Percentiles rank a stretch among this genome's conserved stretches.
These are phyloP conservation scores for Primulina huaijiensis DNA, from an alignment of 257 asterid species.

Conservation along the genomic window DNA sequence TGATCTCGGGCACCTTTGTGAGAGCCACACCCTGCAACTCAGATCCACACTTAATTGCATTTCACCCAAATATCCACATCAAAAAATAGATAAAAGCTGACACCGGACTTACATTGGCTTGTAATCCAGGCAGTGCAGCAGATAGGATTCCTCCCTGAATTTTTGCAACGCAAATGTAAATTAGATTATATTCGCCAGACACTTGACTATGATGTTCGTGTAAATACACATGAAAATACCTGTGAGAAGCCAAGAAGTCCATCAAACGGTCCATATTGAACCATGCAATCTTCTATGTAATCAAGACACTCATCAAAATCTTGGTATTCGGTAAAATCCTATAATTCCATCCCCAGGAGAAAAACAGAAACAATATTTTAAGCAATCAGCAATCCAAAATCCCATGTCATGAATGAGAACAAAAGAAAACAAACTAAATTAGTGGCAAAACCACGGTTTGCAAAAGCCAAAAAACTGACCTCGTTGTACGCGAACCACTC, in stretches of 20 bases:
- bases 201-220: too few relatives aligned
- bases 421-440: too few relatives aligned
- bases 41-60: neutral
- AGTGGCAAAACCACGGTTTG: too few relatives aligned
- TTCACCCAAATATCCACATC: neutral
- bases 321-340: constrained; percentile 45
- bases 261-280: constrained; percentile 44
- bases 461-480: constrained; percentile 15
- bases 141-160: neutral
- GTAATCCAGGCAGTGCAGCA: neutral
- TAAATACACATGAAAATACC: constrained; percentile 21
- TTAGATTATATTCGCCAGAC: neutral
- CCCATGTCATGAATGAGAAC: too few relatives aligned
- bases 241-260: constrained; percentile 60
- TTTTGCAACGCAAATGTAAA: neutral
- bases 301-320: constrained; percentile 44
- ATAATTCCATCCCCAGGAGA: neutral
- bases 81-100: neutral
- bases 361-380: neutral
- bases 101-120: neutral
- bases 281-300: constrained; percentile 42
- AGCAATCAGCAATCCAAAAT: neutral
- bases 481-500: constrained; percentile 55
- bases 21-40: neutral
- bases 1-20: neutral